Conservation (phyloP, 257 asterid species). For the Cruciata laevipes region DNA sequence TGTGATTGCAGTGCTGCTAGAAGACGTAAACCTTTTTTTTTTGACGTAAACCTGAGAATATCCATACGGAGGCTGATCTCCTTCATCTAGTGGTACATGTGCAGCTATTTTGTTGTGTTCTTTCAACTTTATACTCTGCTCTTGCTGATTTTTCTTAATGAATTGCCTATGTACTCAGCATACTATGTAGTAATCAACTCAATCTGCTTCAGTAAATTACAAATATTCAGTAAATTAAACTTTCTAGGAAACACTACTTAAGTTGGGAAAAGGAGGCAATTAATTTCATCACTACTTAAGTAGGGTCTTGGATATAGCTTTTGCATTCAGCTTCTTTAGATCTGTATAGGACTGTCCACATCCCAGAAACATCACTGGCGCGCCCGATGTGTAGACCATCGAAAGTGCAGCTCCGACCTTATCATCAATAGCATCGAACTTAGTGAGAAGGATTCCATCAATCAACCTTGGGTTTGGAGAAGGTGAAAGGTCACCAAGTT, state of each 20-base stretch:
- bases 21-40: neutral
- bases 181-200: neutral
- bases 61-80: conserved; percentile 8
- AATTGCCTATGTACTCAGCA: neutral
- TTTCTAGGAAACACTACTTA: neutral
- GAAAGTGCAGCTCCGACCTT: conserved; percentile 99
- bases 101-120: neutral
- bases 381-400: conserved; percentile 92
- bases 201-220: neutral
- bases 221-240: neutral
- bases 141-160: neutral
- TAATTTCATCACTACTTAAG: conserved; percentile 55
- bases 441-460: conserved; percentile 89
- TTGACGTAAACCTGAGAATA: neutral
- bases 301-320: conserved; percentile 87
- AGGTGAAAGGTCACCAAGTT: conserved; percentile 87
- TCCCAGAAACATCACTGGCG: conserved; percentile 95
- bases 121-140: neutral
- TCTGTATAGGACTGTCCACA: conserved; percentile 96
- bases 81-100: conserved; percentile 2
- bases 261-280: neutral
- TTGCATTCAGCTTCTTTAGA: conserved; percentile 89
- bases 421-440: conserved; percentile 92
- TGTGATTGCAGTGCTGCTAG: conserved; percentile 9
- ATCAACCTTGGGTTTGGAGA: conserved; percentile 78